phyloP scores from a whole-genome alignment of 495 filamentous ascomycete species.

The Penicillium paxilli region DNA sequence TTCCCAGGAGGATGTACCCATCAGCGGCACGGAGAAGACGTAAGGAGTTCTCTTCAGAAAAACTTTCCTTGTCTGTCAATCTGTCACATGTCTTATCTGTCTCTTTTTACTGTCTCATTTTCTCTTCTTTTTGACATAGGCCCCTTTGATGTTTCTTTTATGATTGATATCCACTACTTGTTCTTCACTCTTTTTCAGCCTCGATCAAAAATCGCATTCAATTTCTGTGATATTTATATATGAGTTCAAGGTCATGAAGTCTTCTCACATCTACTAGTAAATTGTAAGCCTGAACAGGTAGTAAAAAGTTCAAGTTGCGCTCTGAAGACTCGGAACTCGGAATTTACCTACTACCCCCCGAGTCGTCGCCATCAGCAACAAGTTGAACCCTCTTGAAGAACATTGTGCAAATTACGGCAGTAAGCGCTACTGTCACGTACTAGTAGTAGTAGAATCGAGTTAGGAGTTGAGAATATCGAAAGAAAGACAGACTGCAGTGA shows the following conservation, averaged over 20 bases:
- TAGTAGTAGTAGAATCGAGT: too few relatives aligned
- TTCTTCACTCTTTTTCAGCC: conserved; percentile 8
- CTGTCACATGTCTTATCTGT: not conserved
- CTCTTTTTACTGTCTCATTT: not conserved
- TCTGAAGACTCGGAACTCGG: too few relatives aligned
- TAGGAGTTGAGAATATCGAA: too few relatives aligned
- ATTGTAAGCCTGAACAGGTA: not conserved
- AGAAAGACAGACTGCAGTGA: not conserved
- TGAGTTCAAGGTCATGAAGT: too few relatives aligned
- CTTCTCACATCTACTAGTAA: too few relatives aligned
- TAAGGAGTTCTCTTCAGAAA: conserved; percentile 9
- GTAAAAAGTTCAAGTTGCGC: too few relatives aligned
- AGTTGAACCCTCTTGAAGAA: too few relatives aligned
- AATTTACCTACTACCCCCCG: too few relatives aligned
- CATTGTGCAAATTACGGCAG: too few relatives aligned
- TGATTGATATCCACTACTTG: conserved; percentile 31
- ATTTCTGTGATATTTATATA: not conserved
- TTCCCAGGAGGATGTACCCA: conserved; percentile 34
- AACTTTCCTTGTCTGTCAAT: too few relatives aligned
- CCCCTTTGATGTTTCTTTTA: conserved; percentile 14
- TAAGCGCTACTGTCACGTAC: too few relatives aligned
- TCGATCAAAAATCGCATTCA: not conserved
- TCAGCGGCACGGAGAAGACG: conserved; percentile 41
- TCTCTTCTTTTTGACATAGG: conserved; percentile 5
- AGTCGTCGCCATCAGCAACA: too few relatives aligned